Evolutionary conservation across 208 protist species (phyloP), one percentile per base, ranked within the genome.

Genomic region (Acanthamoeba quina): DNA sequence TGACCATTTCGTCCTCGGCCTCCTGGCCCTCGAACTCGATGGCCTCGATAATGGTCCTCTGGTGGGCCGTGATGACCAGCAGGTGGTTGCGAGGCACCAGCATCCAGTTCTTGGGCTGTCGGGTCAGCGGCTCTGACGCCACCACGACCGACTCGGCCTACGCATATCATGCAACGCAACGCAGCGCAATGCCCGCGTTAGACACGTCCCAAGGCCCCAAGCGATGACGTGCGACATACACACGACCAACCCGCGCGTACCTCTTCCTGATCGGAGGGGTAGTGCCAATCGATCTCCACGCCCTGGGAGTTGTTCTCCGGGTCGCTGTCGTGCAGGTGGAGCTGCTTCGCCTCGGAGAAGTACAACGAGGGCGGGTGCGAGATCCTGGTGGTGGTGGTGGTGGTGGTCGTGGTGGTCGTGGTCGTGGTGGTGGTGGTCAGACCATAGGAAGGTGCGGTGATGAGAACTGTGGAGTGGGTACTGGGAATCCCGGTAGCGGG

Each of bases 21-120:
- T 88, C 78, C 29, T 62, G 13, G 11, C 37, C 78, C n/a, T 88
- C 78, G 49, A 91, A 91, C 24, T 68, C 34, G 47, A 91, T 91
- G 85, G 85, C 60, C 85, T 91, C 85, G 41, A 91, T 56, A 34
- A 91, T 74, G 3, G 85, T 91, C 62, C 62, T 91, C 62, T 91
- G 56, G 62, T 68, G 56, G 26, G 56, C 60, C 24, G 85, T 91
- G 54, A 91, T 56, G 13, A 91, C 85, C 85, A 91, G 62, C 29
- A 91, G 37, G 13, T 74, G 56, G 85, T 91, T 91, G 34, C 62
- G 56, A 9, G 85, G 85, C 21, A 91, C 85, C 85, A 91, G 62
- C 62, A 76, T 91, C 85, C 85, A 91, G 34, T 91, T 68, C 34
- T 31, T 44, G 60, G 56, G 60, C 44, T 91, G 60, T 26, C 85